Evolutionary conservation across 768 basidiomycete species (phyloP), one percentile per base, ranked within the genome.

Genomic region (Hericium coralloides): DNA sequence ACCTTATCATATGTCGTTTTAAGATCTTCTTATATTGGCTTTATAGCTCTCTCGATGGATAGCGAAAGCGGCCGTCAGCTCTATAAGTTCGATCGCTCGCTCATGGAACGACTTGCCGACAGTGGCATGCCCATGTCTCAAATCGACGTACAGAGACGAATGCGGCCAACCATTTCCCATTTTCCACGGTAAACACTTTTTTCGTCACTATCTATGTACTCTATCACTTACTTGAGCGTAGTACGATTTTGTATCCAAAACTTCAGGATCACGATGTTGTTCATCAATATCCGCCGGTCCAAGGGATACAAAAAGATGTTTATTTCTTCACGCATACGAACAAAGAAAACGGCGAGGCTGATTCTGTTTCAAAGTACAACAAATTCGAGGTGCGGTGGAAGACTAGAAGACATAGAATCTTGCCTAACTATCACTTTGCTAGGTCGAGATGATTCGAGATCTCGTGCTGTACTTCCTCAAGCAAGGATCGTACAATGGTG

Each of bases 111-210:
- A 14, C 71, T 91, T 9, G 76, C 85, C 0, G 65, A 61, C 5
- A 74, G 73, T 22, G 81, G 82, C 9, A 65, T 87, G 31, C 68
- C 75, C 0, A 89, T 90, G 87, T 84, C 86, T 1, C 77, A 76
- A 38, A 81, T 90, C 12, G 75, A 85, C 62, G 79, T 87, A 0
- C 89, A 91, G 65, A 73, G 89, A 1, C 76, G 89, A 14, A 91
- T 91, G 89, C 74, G 85, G 5, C 88, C 88, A 0, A 63, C 67
- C 3, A 89, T 91, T 45, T 83, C 87, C 0, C 74, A 76, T 37
- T 69, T 88, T 6, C 78, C 85, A 57, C 68, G 83, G 84, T 80
- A 57, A 17, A 68, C 54, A 20, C n/a, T 39, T 38, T 7, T 55
- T 49, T 23, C 38, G 15, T 10, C 15, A 18, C 36, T 38, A 14